Conservation (phyloP, 495 filamentous ascomycete species). For the Aspergillus incahuasiensis region DNA sequence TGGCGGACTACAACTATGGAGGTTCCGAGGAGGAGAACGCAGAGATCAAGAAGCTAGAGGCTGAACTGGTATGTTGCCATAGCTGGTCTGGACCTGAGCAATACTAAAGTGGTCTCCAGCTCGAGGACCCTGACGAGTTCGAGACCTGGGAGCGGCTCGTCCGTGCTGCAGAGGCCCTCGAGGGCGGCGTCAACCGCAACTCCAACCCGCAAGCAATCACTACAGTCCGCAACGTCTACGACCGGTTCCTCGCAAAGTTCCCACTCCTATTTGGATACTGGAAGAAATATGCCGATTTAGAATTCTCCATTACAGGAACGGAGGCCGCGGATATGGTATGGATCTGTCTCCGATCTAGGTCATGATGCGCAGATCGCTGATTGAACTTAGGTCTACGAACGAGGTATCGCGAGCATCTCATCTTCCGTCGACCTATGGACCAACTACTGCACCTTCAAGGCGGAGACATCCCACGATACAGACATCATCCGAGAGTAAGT, state of each 20-base stretch:
- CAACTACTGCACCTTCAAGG: slow-evolving; percentile 95
- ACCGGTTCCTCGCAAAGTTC: slow-evolving; percentile 91
- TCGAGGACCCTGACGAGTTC: slow-evolving; percentile 83
- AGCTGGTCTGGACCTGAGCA: not conserved
- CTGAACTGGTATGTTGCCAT: slow-evolving; percentile 59
- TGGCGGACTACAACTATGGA: slow-evolving; percentile 63
- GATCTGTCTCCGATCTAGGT: not conserved
- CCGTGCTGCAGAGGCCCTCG: slow-evolving; percentile 72
- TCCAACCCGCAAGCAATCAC: slow-evolving; percentile 92
- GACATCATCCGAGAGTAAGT: slow-evolving; percentile 99
- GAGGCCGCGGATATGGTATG: slow-evolving; percentile 95
- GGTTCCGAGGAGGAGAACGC: slow-evolving; percentile 80
- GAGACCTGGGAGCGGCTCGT: slow-evolving; percentile 95
- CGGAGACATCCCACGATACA: slow-evolving; percentile 89
- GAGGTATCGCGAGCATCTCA: slow-evolving; percentile 87
- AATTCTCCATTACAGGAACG: slow-evolving; percentile 94
- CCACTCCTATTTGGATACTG: slow-evolving; percentile 96
- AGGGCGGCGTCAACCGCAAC: slow-evolving; percentile 93
- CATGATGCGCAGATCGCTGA: slow-evolving; percentile 16
- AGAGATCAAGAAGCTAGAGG: slow-evolving; percentile 73
- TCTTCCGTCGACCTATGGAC: slow-evolving; percentile 95
- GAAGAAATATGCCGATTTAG: slow-evolving; percentile 98
- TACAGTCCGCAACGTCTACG: slow-evolving; percentile 76
- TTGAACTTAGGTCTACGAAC: slow-evolving; percentile 74
- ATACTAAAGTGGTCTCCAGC: slow-evolving; percentile 23